Conservation (phyloP, 164 flowering plant genomes). For the Chloranthus sessilifolius region DNA sequence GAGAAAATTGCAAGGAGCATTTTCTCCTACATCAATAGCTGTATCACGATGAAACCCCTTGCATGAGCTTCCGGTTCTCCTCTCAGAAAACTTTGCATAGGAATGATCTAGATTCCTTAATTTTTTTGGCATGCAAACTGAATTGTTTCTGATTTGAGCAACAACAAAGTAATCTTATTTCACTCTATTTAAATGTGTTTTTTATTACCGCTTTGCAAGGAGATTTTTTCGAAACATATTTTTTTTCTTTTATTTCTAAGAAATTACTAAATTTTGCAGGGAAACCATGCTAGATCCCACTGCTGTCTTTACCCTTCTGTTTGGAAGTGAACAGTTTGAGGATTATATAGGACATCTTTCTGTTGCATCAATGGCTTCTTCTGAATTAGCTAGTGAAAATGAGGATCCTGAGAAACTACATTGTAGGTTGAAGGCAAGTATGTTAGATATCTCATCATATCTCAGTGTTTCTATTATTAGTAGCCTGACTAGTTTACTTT, state of each 20-base stretch:
- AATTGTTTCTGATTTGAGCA: no score
- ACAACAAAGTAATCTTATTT: not conserved
- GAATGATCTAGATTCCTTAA: no score
- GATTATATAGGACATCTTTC: constrained; percentile 91
- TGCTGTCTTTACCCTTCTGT: constrained; percentile 87
- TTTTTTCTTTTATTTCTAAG: constrained; percentile 1
- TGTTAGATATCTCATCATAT: constrained; percentile 1
- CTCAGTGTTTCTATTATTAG: no score
- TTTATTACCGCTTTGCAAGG: not conserved
- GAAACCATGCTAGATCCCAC: constrained; percentile 85
- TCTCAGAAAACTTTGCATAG: no score
- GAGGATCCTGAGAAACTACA: constrained; percentile 59
- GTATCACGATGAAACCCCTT: no score
- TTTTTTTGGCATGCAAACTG: no score
- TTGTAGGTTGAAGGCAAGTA: constrained; percentile 72
- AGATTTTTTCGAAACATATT: no score
- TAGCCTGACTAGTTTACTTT: no score
- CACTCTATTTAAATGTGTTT: not conserved
- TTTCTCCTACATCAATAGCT: no score
- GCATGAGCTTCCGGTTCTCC: no score
- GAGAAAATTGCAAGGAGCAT: no score
- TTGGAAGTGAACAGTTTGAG: constrained; percentile 90
- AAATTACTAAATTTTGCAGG: constrained; percentile 28
- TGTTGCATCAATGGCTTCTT: constrained; percentile 88
- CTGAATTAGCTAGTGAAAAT: constrained; percentile 49